Percentiles rank a stretch among this genome's conserved stretches.
Conservation (phyloP, 257 asterid genomes). For the Eucommia ulmoides region DNA sequence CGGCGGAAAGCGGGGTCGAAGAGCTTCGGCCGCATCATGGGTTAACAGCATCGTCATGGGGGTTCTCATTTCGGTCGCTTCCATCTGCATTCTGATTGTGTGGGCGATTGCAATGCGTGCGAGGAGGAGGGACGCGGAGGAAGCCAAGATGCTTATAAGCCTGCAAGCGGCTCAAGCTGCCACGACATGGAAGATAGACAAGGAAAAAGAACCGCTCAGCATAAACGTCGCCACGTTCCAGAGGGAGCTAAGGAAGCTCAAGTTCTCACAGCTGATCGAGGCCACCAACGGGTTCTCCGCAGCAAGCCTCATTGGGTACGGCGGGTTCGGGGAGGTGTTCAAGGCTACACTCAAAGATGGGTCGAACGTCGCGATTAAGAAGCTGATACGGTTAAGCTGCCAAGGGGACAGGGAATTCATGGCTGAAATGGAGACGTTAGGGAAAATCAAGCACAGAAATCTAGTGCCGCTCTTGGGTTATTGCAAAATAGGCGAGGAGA, state of each 20-base stretch:
- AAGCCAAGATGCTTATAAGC: conserved; percentile 59
- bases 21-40: conserved; percentile 37
- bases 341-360: no score
- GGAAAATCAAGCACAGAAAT: no score
- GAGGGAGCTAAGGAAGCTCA: conserved; percentile 63
- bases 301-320: no score
- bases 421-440: no score
- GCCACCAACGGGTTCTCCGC: no score
- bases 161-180: conserved; percentile 59
- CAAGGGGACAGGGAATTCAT: no score
- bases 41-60: conserved; percentile 86
- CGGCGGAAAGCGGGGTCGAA: conserved; percentile 15
- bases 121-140: conserved; percentile 56
- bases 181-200: conserved; percentile 89
- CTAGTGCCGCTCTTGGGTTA: no score
- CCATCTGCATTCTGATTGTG: conserved; percentile 53
- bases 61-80: conserved; percentile 60
- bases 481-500: no score
- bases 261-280: no score
- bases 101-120: conserved; percentile 80
- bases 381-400: no score
- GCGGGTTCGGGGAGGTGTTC: no score
- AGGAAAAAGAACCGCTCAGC: conserved; percentile 95
- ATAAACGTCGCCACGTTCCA: conserved; percentile 92
- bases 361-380: no score